Evolutionary conservation across 164 flowering plant species (phyloP).

Genomic region (Stephania yunnanensis): DNA sequence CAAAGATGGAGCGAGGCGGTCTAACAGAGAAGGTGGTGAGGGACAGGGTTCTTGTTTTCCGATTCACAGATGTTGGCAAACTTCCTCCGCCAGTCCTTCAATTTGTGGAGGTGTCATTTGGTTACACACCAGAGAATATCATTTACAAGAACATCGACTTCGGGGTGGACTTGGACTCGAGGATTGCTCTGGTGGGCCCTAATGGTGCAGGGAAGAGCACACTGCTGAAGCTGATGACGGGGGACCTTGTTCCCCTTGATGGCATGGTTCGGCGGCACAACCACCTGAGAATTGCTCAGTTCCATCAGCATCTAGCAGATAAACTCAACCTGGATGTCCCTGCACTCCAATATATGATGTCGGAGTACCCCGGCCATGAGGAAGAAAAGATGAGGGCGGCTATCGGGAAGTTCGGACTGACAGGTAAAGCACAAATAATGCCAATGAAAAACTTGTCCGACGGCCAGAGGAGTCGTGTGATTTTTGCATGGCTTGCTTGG

Average conservation of each 20-base stretch:
- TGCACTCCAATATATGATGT: constrained; percentile 76
- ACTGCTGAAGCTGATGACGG: constrained; percentile 93
- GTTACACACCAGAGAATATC: constrained; percentile 87
- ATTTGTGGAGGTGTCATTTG: constrained; percentile 86
- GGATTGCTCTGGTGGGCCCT: constrained; percentile 92
- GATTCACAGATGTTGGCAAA: constrained; percentile 89
- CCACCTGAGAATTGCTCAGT: constrained; percentile 88
- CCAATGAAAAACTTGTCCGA: constrained; percentile 91
- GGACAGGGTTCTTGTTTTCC: constrained; percentile 73
- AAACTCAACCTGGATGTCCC: constrained; percentile 83
- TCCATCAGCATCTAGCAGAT: constrained; percentile 89
- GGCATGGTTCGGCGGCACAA: constrained; percentile 98
- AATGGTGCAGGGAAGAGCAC: constrained; percentile 99
- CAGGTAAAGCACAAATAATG: constrained; percentile 94
- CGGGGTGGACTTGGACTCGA: constrained; percentile 92
- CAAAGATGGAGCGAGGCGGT: constrained; percentile 97
- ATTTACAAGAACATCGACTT: constrained; percentile 85
- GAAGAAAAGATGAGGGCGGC: constrained; percentile 96
- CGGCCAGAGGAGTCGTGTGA: constrained; percentile 88
- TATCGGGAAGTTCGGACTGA: constrained; percentile 79
- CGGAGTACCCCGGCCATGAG: constrained; percentile 83
- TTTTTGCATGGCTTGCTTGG: constrained; percentile 88
- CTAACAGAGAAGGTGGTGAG: constrained; percentile 79
- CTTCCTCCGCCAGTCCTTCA: constrained; percentile 98
- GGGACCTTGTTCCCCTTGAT: constrained; percentile 74